These are phyloP conservation scores for Microbotryum silenes-acaulis DNA, from an alignment of 1,284 basidiomycete species.

Conservation along the genomic window DNA sequence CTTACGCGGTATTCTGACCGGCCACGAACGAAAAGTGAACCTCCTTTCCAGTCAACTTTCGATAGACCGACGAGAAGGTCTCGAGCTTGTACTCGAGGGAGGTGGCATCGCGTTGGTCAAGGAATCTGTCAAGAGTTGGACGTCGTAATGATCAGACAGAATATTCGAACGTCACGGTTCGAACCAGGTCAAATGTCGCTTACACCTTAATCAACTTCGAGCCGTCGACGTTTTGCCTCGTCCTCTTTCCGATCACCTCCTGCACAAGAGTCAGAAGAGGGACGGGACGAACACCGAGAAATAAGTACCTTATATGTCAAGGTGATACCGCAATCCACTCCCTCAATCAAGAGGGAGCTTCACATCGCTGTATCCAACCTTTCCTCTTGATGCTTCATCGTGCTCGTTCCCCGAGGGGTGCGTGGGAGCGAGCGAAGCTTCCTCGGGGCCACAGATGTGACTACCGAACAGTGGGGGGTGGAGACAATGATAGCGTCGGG, in stretches of 20 bases:
- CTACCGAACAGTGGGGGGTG: neutral
- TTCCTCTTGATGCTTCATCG: neutral
- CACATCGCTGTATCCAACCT: slow-evolving; percentile 28
- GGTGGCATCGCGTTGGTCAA: slow-evolving; percentile 97
- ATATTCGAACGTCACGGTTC: neutral
- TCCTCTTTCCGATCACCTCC: slow-evolving; percentile 95
- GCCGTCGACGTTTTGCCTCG: slow-evolving; percentile 80
- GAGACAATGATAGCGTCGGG: neutral
- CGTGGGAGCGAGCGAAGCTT: neutral
- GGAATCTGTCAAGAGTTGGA: slow-evolving; percentile 55
- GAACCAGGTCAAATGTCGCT: slow-evolving; percentile 42
- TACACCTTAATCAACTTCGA: slow-evolving; percentile 92
- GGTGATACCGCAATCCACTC: slow-evolving; percentile 26
- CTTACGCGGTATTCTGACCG: neutral
- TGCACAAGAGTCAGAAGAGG: neutral
- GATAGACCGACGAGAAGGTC: slow-evolving; percentile 87
- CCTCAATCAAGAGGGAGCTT: slow-evolving; percentile 19
- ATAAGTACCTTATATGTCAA: neutral
- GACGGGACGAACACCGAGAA: neutral
- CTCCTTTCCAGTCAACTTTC: slow-evolving; percentile 87
- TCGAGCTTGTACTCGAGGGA: slow-evolving; percentile 99
- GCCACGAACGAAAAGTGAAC: slow-evolving; percentile 47
- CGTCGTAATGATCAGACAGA: neutral
- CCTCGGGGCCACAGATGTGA: neutral
- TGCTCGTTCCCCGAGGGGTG: no score